These are phyloP conservation scores for Candida sithepensis DNA, from an alignment of 805 yeast genomes.

Conservation along the genomic window DNA sequence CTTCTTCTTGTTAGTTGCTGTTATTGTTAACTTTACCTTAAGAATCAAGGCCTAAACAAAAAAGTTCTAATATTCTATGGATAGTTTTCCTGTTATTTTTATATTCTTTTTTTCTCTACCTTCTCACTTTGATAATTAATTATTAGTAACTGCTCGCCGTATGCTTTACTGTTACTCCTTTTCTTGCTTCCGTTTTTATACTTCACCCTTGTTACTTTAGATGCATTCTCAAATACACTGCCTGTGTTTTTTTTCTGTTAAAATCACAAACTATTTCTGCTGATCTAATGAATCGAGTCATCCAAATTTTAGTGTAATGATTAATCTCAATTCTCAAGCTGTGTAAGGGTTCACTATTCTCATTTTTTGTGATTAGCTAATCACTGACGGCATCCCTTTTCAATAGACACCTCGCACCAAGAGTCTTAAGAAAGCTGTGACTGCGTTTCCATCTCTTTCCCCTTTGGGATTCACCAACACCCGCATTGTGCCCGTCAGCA, in stretches of 20 bases:
- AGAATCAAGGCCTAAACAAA: conserved; percentile 56
- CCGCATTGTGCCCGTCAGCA: background rate
- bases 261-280: too few species aligned
- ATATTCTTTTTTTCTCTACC: background rate
- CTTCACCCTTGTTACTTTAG: background rate
- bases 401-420: too few species aligned
- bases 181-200: background rate
- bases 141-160: background rate
- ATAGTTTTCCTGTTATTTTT: background rate
- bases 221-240: background rate
- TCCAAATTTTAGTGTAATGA: too few species aligned
- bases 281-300: too few species aligned
- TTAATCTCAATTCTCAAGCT: too few species aligned
- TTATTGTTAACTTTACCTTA: conserved; percentile 84
- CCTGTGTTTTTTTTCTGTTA: too few species aligned
- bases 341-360: too few species aligned
- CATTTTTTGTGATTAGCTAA: too few species aligned
- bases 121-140: background rate
- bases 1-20: conserved; percentile 88
- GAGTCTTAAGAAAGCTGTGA: too few species aligned
- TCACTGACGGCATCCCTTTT: too few species aligned
- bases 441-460: background rate
- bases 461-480: background rate
- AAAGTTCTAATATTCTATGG: too few species aligned
- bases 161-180: background rate